These are phyloP conservation scores for Acanthamoeba royreba DNA, from an alignment of 208 protist genomes.

Conservation along the genomic window DNA sequence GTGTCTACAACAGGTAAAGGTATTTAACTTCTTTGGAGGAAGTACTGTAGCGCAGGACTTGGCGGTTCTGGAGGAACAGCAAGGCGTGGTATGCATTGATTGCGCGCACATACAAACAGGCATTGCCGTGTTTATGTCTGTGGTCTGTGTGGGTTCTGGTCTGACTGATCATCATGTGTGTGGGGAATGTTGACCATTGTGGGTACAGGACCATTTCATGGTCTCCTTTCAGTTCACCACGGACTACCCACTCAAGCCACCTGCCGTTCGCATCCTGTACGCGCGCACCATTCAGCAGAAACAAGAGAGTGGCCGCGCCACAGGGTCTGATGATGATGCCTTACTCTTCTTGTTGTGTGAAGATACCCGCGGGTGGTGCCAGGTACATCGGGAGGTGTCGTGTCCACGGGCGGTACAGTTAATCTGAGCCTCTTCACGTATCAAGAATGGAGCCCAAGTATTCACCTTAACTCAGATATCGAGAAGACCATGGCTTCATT, in stretches of 20 bases:
- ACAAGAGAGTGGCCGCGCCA: background rate
- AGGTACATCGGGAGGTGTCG: background rate
- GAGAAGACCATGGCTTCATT: background rate
- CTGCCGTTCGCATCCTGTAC: background rate
- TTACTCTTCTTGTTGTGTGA: background rate
- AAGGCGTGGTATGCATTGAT: background rate
- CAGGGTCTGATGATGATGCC: background rate
- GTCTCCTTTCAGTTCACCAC: background rate
- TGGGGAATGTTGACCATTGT: too few species aligned
- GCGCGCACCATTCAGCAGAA: background rate
- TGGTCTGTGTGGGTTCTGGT: too few species aligned
- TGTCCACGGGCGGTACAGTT: background rate
- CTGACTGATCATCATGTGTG: too few species aligned
- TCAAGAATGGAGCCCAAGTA: constrained; percentile 12
- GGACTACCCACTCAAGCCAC: background rate
- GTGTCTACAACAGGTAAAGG: too few species aligned
- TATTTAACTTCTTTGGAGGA: background rate
- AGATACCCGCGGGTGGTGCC: background rate
- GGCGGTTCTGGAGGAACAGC: background rate
- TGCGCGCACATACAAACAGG: too few species aligned
- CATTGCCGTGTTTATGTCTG: too few species aligned
- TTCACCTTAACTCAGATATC: background rate
- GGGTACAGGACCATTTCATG: background rate
- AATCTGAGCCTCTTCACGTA: background rate
- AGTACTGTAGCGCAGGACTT: background rate